Base-by-base conservation (phyloP, 2,329 filamentous ascomycete species). In the Ophiostoma fasciatum region DNA sequence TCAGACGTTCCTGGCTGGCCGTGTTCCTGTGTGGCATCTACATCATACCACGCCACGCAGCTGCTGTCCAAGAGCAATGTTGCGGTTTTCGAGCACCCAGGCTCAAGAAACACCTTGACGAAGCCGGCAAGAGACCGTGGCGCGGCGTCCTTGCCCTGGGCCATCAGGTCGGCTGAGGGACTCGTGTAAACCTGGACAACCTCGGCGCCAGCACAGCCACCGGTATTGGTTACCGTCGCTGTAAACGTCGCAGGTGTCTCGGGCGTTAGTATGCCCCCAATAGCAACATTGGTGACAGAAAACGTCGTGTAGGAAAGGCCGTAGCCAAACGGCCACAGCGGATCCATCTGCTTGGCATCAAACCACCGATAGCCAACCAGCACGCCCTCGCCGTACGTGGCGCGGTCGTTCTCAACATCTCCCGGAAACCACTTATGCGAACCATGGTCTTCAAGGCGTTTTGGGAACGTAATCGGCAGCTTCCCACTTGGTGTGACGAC, bases 331-430 rank as follows among this genome's bases (percentile, higher is more conserved):
- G 50, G 49, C 37, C 49, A 52, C 28, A 51, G 41, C 21, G 49
- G 46, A 18, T 38, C 33, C 23, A 33, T 35, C 20, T 41, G 33
- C 7, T 63, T 60, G 48, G 67, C 71, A 48, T 83, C 78, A 48
- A 81, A 83, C 55, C 71, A 80, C 14, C 76, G 62, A 53, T 84
- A 83, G 0, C 79, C 79, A 12, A 84, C 64, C 49, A 78, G 82
- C 25, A 84, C 63, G 35, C 78, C 78, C 52, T 84, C 79, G 14
- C 76, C 77, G 46, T 83, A 84, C 0, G 79, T 55, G 1, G 74
- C 73, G 32, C 73, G 63, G 27, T 77, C 68, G 29, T 73, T 68
- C 46, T 4, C 26, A 2, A 28, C 36, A 14, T 82, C 78, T 3
- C 66, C 65, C 17, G 62, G 57, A 48, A 71, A 83, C 55, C 78